Evolutionary conservation across 2,329 filamentous ascomycete species (phyloP).

Genomic region (Colletotrichum coccodes): DNA sequence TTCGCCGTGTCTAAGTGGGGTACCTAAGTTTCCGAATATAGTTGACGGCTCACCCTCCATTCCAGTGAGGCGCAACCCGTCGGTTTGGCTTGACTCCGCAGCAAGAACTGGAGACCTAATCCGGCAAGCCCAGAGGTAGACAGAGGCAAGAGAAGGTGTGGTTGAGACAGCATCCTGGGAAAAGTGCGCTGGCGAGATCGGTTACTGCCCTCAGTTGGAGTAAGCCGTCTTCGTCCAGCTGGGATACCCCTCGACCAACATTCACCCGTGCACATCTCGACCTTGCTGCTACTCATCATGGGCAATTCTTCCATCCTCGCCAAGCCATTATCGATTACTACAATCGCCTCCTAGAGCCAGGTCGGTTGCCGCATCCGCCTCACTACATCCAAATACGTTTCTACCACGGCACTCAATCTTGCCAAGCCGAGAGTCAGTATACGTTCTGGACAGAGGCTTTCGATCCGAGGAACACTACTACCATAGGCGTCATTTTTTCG

Average conservation of each 20-base stretch:
- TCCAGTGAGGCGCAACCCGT: not conserved
- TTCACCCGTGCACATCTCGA: not conserved
- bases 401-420: no score
- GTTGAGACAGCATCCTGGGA: not conserved
- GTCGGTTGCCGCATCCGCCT: not conserved
- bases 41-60: not conserved
- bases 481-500: not conserved
- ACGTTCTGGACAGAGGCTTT: not conserved
- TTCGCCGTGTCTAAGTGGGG: not conserved
- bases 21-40: not conserved
- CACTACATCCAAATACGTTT: not conserved
- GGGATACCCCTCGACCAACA: not conserved
- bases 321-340: not conserved
- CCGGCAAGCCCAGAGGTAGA: not conserved
- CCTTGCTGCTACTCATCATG: slow-evolving; percentile 4
- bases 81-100: slow-evolving; percentile 2
- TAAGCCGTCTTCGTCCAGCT: slow-evolving; percentile 1
- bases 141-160: not conserved
- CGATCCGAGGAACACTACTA: not conserved
- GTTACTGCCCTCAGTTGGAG: not conserved
- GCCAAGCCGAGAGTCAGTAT: not conserved
- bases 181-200: not conserved
- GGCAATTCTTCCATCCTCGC: not conserved
- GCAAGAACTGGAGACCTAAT: not conserved
- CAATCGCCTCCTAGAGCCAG: not conserved